Evolutionary conservation across 2,329 filamentous ascomycete species (phyloP), one percentile per base, ranked within the genome.

Genomic region (Pseudopithomyces maydicus): DNA sequence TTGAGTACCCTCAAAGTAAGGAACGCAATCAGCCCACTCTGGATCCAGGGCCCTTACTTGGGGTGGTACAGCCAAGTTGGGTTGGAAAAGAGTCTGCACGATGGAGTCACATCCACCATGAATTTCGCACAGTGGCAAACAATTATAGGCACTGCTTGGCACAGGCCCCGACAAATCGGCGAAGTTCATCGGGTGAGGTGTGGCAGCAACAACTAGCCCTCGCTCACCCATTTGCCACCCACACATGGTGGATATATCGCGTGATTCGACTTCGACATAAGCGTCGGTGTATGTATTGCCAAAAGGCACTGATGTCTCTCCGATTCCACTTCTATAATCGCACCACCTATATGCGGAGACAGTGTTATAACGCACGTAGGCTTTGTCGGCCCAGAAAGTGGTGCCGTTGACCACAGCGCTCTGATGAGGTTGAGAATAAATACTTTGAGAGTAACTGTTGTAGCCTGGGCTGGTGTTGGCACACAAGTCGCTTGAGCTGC

Each of bases 371-470:
- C 47, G 26, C n/a, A 58, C 42, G 26, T 58, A 58, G 1, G 56
- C 56, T 48, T 58, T 58, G 41, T 58, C 56, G 8, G 17, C 14
- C 56, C 56, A 58, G 23, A 41, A 58, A 12, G 56, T 58, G 17
- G 39, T 58, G 6, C 14, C 8, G 23, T 55, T 58, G n/a, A 58
- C 33, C 7, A 58, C 39, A 7, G 56, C 36, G n/a, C 15, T 17
- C 3, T 14, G 14, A 35, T 55, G 56, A 41, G 56, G 52, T 5
- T 58, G 46, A 5, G 45, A 36, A 17, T 22, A 58, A 4, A 58
- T 48, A 2, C 15, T n/a, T 20, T 23, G 15, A 15, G 52, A 58
- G 41, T 59, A 56, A 12, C 52, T 56, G 19, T 58, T 48, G 51
- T 17, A 59, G 4, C 54, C 49, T 26, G 57, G 54, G n/a, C 17